Evolutionary conservation across 2,329 filamentous ascomycete genomes (phyloP), one percentile per base, ranked within the genome.

Genomic region (Colletotrichum zoysiae): DNA sequence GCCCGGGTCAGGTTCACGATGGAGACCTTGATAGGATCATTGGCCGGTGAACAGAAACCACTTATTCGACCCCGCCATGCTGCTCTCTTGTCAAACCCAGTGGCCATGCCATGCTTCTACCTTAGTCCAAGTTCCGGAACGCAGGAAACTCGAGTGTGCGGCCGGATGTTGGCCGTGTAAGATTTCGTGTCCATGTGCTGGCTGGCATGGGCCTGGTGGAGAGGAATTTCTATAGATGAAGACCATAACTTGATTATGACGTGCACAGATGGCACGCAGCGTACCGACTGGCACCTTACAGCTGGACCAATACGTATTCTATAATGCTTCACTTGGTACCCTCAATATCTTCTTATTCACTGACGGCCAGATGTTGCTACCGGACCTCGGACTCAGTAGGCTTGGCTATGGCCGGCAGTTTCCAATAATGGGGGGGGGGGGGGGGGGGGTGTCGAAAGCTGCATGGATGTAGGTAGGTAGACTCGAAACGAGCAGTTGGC

Each of bases 331-430:
- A 40, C 12, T 40, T 1, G 3, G 11, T 14, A 5, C 38, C 38
- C 12, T 14, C 38, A 40, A 14, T 12, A 40, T 40, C 38, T 40
- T 40, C 38, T 40, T 12, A 9, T 40, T 42, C 40, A 42, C 14
- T 5, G 40, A 18, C 55, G 20, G 48, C 35, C 26, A 53, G 18
- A 35, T 11, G 12, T 61, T 61, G 50, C 67, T 56, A 23, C 44
- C 50, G 57, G 42, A 57, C 35, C 48, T 70, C 40, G 35, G 44
- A 48, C 3, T 33, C n/a, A 51, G 30, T 20, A 11, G 58, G 58
- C 26, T 61, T 46, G 42, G 58, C 58, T 5, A 48, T 48, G 9
- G 18, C 11, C 33, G 40, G 14, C 14, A 42, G 14, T 5, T 18
- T 14, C 3, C 4, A 42, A 6, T 42, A 8, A 4, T 14, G 12